These are phyloP conservation scores for Cryptosporidium sp. DNA, from an alignment of 169 alveolate genomes.

Conservation along the genomic window DNA sequence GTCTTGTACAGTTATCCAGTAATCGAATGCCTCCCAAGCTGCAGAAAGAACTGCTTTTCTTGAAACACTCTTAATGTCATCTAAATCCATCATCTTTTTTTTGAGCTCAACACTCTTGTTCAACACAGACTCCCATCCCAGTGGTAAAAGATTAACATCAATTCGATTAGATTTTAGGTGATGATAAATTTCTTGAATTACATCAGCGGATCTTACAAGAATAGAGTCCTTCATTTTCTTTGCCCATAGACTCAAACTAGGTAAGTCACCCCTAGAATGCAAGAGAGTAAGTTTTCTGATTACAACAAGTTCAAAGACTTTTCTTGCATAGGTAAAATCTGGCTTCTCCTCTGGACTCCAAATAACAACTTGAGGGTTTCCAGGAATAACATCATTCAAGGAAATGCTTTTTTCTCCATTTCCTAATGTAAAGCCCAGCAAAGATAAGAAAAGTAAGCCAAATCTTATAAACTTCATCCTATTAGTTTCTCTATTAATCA, in stretches of 20 bases:
- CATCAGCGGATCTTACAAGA: constrained; percentile 55
- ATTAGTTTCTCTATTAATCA: background rate
- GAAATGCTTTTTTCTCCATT: background rate
- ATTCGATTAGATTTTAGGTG: constrained; percentile 22
- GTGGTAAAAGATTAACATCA: constrained; percentile 48
- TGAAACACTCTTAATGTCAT: background rate
- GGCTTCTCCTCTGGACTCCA: constrained; percentile 47
- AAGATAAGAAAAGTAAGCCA: constrained; percentile 4
- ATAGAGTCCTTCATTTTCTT: constrained; percentile 48
- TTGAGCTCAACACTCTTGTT: constrained; percentile 18
- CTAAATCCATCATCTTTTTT: constrained; percentile 8
- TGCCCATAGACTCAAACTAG: constrained; percentile 63
- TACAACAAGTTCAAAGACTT: constrained; percentile 65
- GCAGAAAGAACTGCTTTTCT: constrained; percentile 55
- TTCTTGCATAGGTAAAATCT: constrained; percentile 72
- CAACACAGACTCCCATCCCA: constrained; percentile 57
- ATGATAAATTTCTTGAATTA: constrained; percentile 16
- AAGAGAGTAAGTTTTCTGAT: constrained; percentile 20
- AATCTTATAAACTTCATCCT: constrained; percentile 22
- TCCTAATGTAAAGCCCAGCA: background rate
- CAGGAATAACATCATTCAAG: constrained; percentile 50
- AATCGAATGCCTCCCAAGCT: constrained; percentile 75
- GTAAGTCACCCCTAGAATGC: constrained; percentile 61
- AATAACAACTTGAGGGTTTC: constrained; percentile 35
- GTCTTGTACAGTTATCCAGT: constrained; percentile 56